Evolutionary conservation across 148 eudicot genomes (phyloP).

Genomic region (Vaccinium vitisidaea): DNA sequence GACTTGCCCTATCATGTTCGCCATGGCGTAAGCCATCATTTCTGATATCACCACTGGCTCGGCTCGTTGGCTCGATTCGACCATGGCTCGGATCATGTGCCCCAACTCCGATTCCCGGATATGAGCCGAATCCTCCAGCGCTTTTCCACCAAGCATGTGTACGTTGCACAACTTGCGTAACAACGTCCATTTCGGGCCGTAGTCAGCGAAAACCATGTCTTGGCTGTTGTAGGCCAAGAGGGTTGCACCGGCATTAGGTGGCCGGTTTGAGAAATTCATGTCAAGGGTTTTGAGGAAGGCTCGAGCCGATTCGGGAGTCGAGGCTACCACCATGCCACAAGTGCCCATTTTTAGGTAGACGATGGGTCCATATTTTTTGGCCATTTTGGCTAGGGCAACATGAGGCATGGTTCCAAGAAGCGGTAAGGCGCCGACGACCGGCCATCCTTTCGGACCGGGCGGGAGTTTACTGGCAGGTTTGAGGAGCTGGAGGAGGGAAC

Average conservation of each 20-base stretch:
- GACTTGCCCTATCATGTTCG: conserved; percentile 28
- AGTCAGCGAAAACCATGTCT: conserved; percentile 26
- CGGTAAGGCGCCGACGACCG: conserved; percentile 30
- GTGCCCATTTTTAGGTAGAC: conserved; percentile 31
- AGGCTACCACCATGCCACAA: conserved; percentile 27
- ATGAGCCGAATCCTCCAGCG: conserved; percentile 19
- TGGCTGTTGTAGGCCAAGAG: conserved; percentile 28
- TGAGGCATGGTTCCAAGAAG: conserved; percentile 34
- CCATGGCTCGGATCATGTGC: conserved; percentile 17
- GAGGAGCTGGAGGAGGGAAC: neutral
- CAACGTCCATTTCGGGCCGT: conserved; percentile 30
- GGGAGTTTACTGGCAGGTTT: conserved; percentile 11
- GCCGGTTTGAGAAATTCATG: conserved; percentile 29
- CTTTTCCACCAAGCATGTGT: conserved; percentile 34
- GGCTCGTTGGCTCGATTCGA: neutral
- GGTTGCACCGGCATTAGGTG: conserved; percentile 24
- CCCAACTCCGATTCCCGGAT: conserved; percentile 17
- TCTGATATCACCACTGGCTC: conserved; percentile 23
- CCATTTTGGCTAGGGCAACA: conserved; percentile 27
- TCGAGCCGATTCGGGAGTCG: conserved; percentile 26
- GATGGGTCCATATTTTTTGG: conserved; percentile 32
- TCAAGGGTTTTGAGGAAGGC: conserved; percentile 31
- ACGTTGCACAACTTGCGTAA: conserved; percentile 25
- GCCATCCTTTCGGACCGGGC: conserved; percentile 18
- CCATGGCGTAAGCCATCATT: conserved; percentile 23